Percentiles rank a stretch among this genome's conserved stretches.
phyloP scores from a whole-genome alignment of 176 grass and related monocot genomes.

The Elymus sibiricus region DNA sequence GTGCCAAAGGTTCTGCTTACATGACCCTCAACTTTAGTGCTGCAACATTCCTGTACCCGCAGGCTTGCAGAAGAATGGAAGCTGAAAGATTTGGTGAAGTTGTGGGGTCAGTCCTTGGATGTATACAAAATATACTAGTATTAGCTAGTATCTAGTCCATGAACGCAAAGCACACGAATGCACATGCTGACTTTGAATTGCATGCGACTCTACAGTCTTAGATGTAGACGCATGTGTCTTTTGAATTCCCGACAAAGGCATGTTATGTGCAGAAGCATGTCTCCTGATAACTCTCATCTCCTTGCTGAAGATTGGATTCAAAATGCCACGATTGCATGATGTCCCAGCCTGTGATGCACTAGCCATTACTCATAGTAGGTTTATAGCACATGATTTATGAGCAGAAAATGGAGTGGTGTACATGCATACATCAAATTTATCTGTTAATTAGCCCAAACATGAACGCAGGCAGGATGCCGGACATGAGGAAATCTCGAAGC shows the following conservation, averaged over 20 bases:
- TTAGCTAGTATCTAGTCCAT: neutral
- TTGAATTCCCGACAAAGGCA: slow-evolving; percentile 38
- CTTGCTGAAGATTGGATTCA: neutral
- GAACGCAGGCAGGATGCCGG: neutral
- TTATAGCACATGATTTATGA: neutral
- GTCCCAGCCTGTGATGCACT: neutral
- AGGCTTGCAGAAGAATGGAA: slow-evolving; percentile 54
- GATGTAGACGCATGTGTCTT: slow-evolving; percentile 30
- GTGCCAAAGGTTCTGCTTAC: slow-evolving; percentile 40
- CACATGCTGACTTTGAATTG: slow-evolving; percentile 15
- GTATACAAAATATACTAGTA: slow-evolving; percentile 16
- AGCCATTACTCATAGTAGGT: neutral
- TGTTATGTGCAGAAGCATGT: slow-evolving; percentile 38
- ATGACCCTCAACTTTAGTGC: slow-evolving; percentile 43
- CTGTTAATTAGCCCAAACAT: neutral
- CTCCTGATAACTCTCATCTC: slow-evolving; percentile 8
- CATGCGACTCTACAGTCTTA: neutral
- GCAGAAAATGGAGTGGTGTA: neutral
- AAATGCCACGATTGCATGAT: neutral
- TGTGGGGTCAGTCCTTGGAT: slow-evolving; percentile 19
- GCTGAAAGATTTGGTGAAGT: slow-evolving; percentile 31
- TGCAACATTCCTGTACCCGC: slow-evolving; percentile 38
- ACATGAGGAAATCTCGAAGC: neutral
- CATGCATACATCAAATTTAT: neutral
- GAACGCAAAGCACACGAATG: slow-evolving; percentile 30